Conservation (phyloP, 192 early-diverging fungal species). For the Dissophora globulifera region DNA sequence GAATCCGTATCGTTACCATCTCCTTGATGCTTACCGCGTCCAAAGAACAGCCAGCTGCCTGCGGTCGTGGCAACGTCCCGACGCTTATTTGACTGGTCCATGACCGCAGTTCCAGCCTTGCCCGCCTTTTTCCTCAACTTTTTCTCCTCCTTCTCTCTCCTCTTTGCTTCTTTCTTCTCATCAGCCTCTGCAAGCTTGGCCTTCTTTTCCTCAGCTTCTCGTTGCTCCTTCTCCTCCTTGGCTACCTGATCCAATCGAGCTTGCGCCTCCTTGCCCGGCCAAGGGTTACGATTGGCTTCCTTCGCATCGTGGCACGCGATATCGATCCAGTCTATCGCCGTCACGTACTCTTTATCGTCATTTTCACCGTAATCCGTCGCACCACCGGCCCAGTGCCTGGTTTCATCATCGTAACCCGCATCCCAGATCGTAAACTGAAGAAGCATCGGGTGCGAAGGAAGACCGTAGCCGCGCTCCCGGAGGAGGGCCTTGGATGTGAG, state of each 20-base stretch:
- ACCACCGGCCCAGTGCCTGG: slow-evolving; percentile 30
- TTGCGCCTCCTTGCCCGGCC: slow-evolving; percentile 22
- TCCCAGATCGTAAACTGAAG: slow-evolving; percentile 46
- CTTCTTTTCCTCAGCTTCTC: slow-evolving; percentile 5
- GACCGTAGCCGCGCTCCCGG: not conserved
- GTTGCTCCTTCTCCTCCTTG: slow-evolving; percentile 7
- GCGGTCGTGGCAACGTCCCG: too few relatives aligned
- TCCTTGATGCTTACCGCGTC: too few relatives aligned
- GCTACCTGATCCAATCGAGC: slow-evolving; percentile 10
- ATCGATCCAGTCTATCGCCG: slow-evolving; percentile 33
- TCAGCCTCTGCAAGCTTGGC: not conserved
- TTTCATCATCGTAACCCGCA: slow-evolving; percentile 25
- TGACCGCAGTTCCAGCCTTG: too few relatives aligned
- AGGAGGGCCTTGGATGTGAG: slow-evolving; percentile 30
- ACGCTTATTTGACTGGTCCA: too few relatives aligned
- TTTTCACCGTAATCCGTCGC: slow-evolving; percentile 34
- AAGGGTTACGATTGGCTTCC: slow-evolving; percentile 14
- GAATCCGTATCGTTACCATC: not conserved
- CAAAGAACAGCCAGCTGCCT: too few relatives aligned
- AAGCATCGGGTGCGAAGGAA: slow-evolving; percentile 28
- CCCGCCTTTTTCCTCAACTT: too few relatives aligned
- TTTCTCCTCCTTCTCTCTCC: slow-evolving; percentile 3
- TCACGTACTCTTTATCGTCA: slow-evolving; percentile 26
- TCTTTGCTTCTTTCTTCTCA: not conserved
- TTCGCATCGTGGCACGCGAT: slow-evolving; percentile 17